Evolutionary conservation across 345 rosid species (phyloP), one percentile per base, ranked within the genome.

Genomic region (Euclidium syriacum): DNA sequence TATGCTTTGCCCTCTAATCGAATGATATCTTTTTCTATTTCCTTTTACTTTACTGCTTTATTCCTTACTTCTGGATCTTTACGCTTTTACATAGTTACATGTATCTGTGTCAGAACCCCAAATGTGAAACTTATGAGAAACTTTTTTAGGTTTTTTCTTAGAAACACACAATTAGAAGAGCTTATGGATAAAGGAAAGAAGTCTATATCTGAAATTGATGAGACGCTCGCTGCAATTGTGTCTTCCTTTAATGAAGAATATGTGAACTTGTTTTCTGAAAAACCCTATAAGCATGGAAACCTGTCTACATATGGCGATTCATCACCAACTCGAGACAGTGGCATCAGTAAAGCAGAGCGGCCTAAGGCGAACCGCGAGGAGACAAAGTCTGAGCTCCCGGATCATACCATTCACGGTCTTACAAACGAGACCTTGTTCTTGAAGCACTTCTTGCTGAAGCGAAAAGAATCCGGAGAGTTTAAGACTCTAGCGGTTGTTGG

Each of bases 401-500:
- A 8, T 10, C 51, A 53, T 5, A 0, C 0, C 2, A 62, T 70
- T 40, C 57, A 10, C 8, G 79, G 80, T 2, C 73, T 81, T 41
- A 10, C 1, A 11, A 48, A 76, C 12, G 75, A 78, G 42, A 22
- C 4, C 22, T 10, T 48, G 63, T 48, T 68, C 34, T 39, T 81
- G 24, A 58, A 57, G 53, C 62, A 57, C 50, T 48, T 52, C 35
- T 75, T 81, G 55, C 41, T 68, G 32, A 58, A 68, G 8, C 36
- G 16, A 27, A 52, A 23, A 16, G 61, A 40, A 15, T 20, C 39
- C 3, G 14, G 71, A 27, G 30, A 52, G 44, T 79, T 82, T 73
- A 77, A 73, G 71, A 52, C 75, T 6, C 10, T 72, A 6, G 87
- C 74, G 2, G 47, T 79, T 41, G 71, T 72, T 0, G 90, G 91